phyloP scores from a whole-genome alignment of 1,139 yeast species.

The Debaryomyces sp. region DNA sequence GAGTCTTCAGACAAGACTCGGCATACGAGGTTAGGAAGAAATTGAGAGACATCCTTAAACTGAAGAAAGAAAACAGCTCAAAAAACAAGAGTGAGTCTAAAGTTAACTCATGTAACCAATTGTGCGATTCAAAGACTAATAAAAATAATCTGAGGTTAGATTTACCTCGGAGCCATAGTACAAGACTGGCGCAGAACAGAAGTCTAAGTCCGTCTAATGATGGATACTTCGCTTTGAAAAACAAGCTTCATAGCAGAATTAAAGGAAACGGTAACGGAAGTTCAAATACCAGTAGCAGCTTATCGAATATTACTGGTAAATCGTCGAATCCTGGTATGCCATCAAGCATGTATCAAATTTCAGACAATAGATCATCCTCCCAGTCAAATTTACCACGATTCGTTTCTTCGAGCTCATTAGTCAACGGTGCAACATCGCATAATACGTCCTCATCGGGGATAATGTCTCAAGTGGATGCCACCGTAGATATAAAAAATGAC shows the following conservation, averaged over 20 bases:
- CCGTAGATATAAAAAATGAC: constrained; percentile 1
- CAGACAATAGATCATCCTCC: constrained; percentile 2
- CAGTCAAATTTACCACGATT: constrained; percentile 8
- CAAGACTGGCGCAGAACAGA: constrained; percentile 12
- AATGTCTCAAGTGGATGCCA: constrained; percentile 2
- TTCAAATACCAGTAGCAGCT: constrained; percentile 1
- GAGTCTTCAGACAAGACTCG: constrained; percentile 80
- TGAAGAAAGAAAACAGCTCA: constrained; percentile 3
- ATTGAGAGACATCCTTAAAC: constrained; percentile 19
- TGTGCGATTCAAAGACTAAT: background rate
- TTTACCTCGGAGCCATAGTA: constrained; percentile 7
- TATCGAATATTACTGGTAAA: background rate
- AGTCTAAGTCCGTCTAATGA: constrained; percentile 15
- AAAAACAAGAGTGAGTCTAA: background rate
- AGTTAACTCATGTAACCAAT: background rate
- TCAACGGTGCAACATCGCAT: constrained; percentile 5
- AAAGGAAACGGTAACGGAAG: constrained; percentile 2
- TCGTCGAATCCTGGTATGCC: constrained; percentile 2
- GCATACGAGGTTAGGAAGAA: constrained; percentile 46
- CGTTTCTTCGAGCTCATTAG: constrained; percentile 13
- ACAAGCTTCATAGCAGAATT: constrained; percentile 12
- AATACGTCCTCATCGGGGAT: constrained; percentile 4
- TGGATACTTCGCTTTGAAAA: constrained; percentile 7
- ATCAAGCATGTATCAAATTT: background rate
- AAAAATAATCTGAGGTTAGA: constrained; percentile 5